Evolutionary conservation across 2,329 filamentous ascomycete genomes (phyloP).

Genomic region (Apiospora phragmitis): DNA sequence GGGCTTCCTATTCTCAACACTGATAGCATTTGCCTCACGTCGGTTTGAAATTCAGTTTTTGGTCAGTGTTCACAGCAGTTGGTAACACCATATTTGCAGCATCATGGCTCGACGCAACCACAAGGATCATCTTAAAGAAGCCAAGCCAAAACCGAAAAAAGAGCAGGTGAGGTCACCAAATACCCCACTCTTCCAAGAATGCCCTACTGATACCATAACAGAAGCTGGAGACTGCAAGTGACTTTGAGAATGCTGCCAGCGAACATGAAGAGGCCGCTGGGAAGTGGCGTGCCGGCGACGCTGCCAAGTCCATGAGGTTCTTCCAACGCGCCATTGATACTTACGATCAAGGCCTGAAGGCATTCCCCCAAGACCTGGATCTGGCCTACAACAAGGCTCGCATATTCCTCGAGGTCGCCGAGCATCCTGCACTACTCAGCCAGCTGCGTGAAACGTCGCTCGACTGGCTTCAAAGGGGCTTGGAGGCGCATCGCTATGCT

Average conservation of each 20-base stretch:
- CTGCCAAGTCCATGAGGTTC: conserved; percentile 57
- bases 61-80: neutral
- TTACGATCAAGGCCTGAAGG: conserved; percentile 64
- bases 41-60: neutral
- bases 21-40: neutral
- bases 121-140: conserved; percentile 11
- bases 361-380: conserved; percentile 65
- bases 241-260: conserved; percentile 67
- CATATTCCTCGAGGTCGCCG: conserved; percentile 68
- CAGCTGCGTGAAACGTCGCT: conserved; percentile 55
- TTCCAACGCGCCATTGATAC: conserved; percentile 65
- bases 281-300: conserved; percentile 73
- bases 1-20: neutral
- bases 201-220: conserved; percentile 28
- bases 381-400: conserved; percentile 76
- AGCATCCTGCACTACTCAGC: conserved; percentile 62
- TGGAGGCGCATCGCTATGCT: conserved; percentile 65
- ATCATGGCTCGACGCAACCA: conserved; percentile 6
- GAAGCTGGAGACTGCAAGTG: conserved; percentile 62
- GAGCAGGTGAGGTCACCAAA: conserved; percentile 14
- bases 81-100: neutral
- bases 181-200: neutral
- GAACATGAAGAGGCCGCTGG: conserved; percentile 70
- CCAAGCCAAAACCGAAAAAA: conserved; percentile 24
- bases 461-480: conserved; percentile 58